These are phyloP conservation scores for Pleomassaria siparia DNA, from an alignment of 2,329 filamentous ascomycete species.

Conservation along the genomic window DNA sequence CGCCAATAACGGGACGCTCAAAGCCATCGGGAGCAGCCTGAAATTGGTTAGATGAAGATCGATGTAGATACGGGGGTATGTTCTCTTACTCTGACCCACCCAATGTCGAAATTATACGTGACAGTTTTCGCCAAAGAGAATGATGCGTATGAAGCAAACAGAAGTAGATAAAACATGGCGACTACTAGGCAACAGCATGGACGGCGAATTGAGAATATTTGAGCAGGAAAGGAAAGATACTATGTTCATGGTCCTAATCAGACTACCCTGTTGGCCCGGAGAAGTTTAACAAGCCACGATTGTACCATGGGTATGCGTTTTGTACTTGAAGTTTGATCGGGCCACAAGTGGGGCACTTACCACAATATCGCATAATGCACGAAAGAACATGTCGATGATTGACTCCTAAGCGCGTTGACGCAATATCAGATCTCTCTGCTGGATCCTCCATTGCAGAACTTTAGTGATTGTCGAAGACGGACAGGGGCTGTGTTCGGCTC, in stretches of 20 bases:
- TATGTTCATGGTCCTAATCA: background rate
- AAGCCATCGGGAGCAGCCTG: slow-evolving; percentile 58
- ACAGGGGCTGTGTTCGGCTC: no score
- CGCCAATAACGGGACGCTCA: slow-evolving; percentile 60
- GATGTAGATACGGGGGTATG: background rate
- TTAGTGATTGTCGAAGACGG: no score
- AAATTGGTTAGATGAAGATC: background rate
- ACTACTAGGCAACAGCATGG: background rate
- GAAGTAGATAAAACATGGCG: background rate
- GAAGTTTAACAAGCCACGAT: no score
- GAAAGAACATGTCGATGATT: no score
- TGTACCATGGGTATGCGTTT: no score
- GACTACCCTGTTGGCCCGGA: no score
- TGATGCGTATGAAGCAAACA: background rate
- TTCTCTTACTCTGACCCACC: slow-evolving; percentile 46
- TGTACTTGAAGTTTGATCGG: no score
- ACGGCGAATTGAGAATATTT: background rate
- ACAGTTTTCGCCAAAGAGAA: slow-evolving; percentile 5
- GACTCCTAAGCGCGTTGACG: no score
- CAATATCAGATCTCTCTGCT: no score
- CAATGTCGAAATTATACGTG: slow-evolving; percentile 54
- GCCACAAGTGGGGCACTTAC: no score
- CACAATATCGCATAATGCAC: no score
- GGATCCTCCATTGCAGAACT: no score
- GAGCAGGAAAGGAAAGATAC: background rate